A percentile compares a stretch with the other conserved stretches of the same genome.
Evolutionary conservation across 192 early-diverging fungal species (phyloP).

Genomic region (Dissophora ornata): DNA sequence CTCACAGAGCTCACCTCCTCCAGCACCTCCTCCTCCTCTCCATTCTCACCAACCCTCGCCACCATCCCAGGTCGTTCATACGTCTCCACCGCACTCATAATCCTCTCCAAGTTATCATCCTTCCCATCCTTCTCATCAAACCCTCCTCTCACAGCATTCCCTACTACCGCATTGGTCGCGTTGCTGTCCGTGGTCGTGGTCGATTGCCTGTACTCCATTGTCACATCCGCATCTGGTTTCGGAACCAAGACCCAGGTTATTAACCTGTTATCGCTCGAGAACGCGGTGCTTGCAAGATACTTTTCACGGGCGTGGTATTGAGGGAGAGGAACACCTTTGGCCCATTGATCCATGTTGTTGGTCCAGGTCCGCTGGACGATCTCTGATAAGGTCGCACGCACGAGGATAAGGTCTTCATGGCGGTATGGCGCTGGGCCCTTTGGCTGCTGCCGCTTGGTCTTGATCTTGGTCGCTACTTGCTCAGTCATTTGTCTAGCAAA

Average conservation of each 20-base stretch:
- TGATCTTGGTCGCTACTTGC: too few relatives aligned
- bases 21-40: not conserved
- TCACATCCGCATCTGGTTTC: conserved; percentile 15
- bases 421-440: conserved; percentile 28
- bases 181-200: too few relatives aligned
- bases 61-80: conserved; percentile 42
- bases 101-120: conserved; percentile 20
- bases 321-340: conserved; percentile 28
- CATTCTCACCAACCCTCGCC: not conserved
- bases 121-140: conserved; percentile 10
- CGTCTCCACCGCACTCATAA: conserved; percentile 34
- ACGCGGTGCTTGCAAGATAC: conserved; percentile 24
- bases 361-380: conserved; percentile 40
- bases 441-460: conserved; percentile 1
- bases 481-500: too few relatives aligned
- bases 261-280: conserved; percentile 20
- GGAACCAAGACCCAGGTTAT: conserved; percentile 43
- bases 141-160: conserved; percentile 7
- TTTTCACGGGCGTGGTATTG: conserved; percentile 33
- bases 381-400: conserved; percentile 10
- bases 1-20: conserved; percentile 27
- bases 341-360: conserved; percentile 51
- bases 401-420: conserved; percentile 24
- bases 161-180: not conserved
- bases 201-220: conserved; percentile 2